Evolutionary conservation across 371 early-diverging fungal genomes (phyloP).

Genomic region (Rhizopus arrhizus): DNA sequence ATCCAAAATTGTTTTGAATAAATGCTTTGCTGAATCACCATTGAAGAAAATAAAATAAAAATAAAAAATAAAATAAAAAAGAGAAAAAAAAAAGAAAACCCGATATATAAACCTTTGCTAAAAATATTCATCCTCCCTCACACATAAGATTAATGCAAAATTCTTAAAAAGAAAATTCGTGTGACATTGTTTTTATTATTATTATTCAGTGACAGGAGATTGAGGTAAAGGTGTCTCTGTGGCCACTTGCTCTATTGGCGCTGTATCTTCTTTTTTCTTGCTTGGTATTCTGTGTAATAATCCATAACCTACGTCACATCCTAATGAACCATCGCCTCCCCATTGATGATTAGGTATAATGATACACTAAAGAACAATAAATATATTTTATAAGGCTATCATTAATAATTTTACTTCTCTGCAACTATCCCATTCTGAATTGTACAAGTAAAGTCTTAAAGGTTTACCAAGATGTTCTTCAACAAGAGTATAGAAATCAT

Average conservation of each 20-base stretch:
- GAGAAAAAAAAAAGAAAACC: not conserved
- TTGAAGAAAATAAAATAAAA: slow-evolving; percentile 5
- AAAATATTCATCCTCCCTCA: too few relatives aligned
- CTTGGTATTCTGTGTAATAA: slow-evolving; percentile 36
- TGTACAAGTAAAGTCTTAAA: slow-evolving; percentile 64
- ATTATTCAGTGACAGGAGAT: not conserved
- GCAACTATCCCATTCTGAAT: slow-evolving; percentile 64
- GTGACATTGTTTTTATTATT: too few relatives aligned
- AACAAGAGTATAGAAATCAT: slow-evolving; percentile 64
- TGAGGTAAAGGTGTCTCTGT: slow-evolving; percentile 20
- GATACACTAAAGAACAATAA: slow-evolving; percentile 44
- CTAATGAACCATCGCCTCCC: slow-evolving; percentile 71
- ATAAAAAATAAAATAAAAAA: slow-evolving; percentile 7
- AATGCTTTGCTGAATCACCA: not conserved
- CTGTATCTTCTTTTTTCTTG: slow-evolving; percentile 6
- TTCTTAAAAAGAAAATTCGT: too few relatives aligned
- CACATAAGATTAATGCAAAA: too few relatives aligned
- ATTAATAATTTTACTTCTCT: slow-evolving; percentile 53
- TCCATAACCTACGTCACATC: slow-evolving; percentile 74
- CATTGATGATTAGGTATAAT: slow-evolving; percentile 72
- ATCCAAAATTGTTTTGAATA: slow-evolving; percentile 38
- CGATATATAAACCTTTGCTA: too few relatives aligned
- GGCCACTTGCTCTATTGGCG: slow-evolving; percentile 8
- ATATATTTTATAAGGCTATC: not conserved
- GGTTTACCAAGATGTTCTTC: slow-evolving; percentile 60